Evolutionary conservation across 2,329 filamentous ascomycete genomes (phyloP).

Genomic region (Penicillium sp.): DNA sequence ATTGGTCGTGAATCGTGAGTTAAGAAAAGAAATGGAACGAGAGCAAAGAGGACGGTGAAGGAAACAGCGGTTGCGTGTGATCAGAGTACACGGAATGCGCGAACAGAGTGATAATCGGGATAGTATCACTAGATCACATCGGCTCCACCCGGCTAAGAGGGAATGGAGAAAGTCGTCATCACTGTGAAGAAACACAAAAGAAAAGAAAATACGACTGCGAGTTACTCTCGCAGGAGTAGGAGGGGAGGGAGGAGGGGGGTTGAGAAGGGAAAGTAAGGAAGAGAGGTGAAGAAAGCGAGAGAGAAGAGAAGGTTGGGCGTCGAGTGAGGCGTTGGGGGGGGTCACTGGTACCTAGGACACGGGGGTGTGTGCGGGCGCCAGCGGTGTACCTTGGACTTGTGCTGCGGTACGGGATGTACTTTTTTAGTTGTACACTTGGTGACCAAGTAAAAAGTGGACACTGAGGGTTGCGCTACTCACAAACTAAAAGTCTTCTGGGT

Average conservation of each 20-base stretch:
- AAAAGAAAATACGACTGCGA: slow-evolving; percentile 11
- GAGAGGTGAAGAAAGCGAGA: slow-evolving; percentile 7
- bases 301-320: slow-evolving; percentile 12
- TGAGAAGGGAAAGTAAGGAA: slow-evolving; percentile 11
- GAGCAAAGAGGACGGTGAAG: slow-evolving; percentile 13
- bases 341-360: slow-evolving; percentile 13
- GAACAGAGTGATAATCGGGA: slow-evolving; percentile 15
- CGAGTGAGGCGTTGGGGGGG: slow-evolving; percentile 15
- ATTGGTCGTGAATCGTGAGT: slow-evolving; percentile 22
- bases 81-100: slow-evolving; percentile 22
- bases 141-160: slow-evolving; percentile 22
- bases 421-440: neutral
- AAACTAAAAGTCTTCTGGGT: slow-evolving; percentile 2
- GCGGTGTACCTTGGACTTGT: slow-evolving; percentile 10
- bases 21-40: slow-evolving; percentile 18
- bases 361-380: neutral
- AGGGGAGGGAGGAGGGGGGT: slow-evolving; percentile 7
- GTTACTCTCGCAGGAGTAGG: slow-evolving; percentile 9
- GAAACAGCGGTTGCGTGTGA: slow-evolving; percentile 16
- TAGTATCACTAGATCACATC: slow-evolving; percentile 26
- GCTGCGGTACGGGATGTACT: neutral
- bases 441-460: neutral
- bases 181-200: slow-evolving; percentile 21
- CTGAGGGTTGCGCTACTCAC: slow-evolving; percentile 11
- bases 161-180: slow-evolving; percentile 19